Base-by-base conservation (phyloP, 208 protist species). In the Acanthamoeba divionensis region DNA sequence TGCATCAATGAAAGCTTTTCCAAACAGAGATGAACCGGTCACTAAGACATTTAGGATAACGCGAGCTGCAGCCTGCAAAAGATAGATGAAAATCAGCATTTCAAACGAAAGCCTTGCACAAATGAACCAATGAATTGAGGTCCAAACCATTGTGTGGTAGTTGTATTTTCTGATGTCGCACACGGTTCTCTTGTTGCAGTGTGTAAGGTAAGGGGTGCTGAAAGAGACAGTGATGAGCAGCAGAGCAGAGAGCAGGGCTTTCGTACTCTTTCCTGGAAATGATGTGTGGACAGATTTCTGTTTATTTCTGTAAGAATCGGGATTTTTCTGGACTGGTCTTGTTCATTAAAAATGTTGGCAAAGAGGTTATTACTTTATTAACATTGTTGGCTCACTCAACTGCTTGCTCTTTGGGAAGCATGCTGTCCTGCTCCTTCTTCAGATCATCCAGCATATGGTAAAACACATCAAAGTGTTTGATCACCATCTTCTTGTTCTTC, bases 391-490 rank as follows among this genome's bases (percentile, higher is more conserved):
- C 26, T 29, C 55, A 63, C 26, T 63, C n/a, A 31, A 24, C 5
- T 63, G 55, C 26, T 63, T 63, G n/a, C 26, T 63, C 55, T 31
- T 63, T 63, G 55, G 36, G 36, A 41, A 41, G 5, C 1, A 89
- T 29, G 21, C 10, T 44, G 18, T 66, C 80, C 36, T 89, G 54
- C 26, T 89, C 80, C 60, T 65, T 89, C 60, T 89, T 67, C 7
- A 89, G 54, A 5, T 89, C 80, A 48, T 66, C 80, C 26, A 89
- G 62, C 6, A 89, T 41, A 44, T 89, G 80, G 33, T 89, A 89
- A 36, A 89, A 89, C 8, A 89, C 80, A 24, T 66, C 24, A 21
- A 89, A 89, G 57, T 71, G 36, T 36, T 71, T 89, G 60, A 73
- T 89, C 29, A 15, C 26, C 13, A 48, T 54, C 26, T 62, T 55